Evolutionary conservation across 352 stramenopile species (phyloP), one percentile per base, ranked within the genome.

Genomic region (Phytophthora melonis): DNA sequence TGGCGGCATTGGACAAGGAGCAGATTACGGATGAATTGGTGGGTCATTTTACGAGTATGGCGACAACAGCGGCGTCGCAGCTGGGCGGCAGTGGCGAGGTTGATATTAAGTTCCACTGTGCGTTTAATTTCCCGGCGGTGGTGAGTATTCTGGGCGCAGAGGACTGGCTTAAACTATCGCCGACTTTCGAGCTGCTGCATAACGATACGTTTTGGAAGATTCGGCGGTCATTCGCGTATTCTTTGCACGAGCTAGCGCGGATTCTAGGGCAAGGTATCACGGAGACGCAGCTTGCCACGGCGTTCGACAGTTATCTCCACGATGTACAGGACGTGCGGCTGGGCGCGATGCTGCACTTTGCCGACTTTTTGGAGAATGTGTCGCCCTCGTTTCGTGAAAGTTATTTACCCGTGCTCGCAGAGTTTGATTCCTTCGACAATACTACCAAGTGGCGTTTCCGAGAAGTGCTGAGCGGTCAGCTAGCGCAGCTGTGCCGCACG

Each of bases 21-120:
- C 86, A 97, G 25, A 70, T 98, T 27, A 90, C 82, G 16, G 82
- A 95, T 63, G 84, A 88, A 58, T 72, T 98, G 16, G 74, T 98
- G 16, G 68, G 74, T 1, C 84, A 97, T 66, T 98, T 96, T 56
- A 77, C 89, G 25, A 89, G 82, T 71, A 98, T 98, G 87, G 89
- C 87, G 18, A 91, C 84, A 6, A 85, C 78, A 36, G 75, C 81
- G 8, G 80, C 81, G 18, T 77, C 78, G 14, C 82, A 91, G 53
- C 72, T 93, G 13, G 88, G 89, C 19, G 86, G 86, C 21, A 93
- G 84, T 30, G 86, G 82, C 32, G 90, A 97, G 69, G 81, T 88
- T 25, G 93, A 98, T 61, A 93, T 98, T 54, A 93, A 93, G 36
- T 95, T 97, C 58, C 94, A 97, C 68, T 98, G 94, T 74, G 94